A percentile compares a stretch with the other conserved stretches of the same genome.
phyloP scores from a whole-genome alignment of 2,329 filamentous ascomycete genomes.

The Zymoseptoria ardabiliae region DNA sequence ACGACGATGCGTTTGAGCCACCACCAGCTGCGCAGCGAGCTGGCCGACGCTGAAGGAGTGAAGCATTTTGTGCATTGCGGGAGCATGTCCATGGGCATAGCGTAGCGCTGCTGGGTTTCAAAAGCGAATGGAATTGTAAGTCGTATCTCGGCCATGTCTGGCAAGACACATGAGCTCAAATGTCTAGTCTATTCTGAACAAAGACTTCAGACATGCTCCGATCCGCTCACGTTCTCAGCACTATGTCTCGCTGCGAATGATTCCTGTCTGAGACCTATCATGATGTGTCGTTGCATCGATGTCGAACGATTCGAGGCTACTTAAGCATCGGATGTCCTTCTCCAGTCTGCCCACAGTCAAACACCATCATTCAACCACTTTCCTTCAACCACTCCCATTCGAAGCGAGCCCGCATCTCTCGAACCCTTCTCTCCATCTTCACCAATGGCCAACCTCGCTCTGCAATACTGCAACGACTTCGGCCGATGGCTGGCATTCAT shows the following conservation, averaged over 20 bases:
- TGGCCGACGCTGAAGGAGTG: conserved; percentile 10
- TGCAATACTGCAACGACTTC: no score
- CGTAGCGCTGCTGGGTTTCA: conserved; percentile 3
- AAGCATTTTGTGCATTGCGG: not conserved
- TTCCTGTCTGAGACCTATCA: not conserved
- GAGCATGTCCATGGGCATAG: conserved; percentile 1
- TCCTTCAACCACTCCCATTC: no score
- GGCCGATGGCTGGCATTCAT: no score
- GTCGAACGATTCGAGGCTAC: not conserved
- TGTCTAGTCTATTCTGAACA: not conserved
- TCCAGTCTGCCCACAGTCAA: not conserved
- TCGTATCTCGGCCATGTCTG: not conserved
- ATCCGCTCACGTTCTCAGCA: not conserved
- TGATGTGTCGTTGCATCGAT: not conserved
- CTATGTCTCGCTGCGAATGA: not conserved
- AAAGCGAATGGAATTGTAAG: not conserved
- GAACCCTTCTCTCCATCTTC: not conserved
- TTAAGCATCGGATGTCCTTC: not conserved
- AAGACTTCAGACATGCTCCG: not conserved
- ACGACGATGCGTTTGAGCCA: conserved; percentile 34
- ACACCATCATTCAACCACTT: no score
- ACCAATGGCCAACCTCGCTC: not conserved
- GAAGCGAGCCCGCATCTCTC: not conserved
- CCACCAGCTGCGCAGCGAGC: conserved; percentile 20
- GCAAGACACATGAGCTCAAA: not conserved